Base-by-base conservation (phyloP, 1,284 basidiomycete genomes). In the Stygiomarasmius scandens region DNA sequence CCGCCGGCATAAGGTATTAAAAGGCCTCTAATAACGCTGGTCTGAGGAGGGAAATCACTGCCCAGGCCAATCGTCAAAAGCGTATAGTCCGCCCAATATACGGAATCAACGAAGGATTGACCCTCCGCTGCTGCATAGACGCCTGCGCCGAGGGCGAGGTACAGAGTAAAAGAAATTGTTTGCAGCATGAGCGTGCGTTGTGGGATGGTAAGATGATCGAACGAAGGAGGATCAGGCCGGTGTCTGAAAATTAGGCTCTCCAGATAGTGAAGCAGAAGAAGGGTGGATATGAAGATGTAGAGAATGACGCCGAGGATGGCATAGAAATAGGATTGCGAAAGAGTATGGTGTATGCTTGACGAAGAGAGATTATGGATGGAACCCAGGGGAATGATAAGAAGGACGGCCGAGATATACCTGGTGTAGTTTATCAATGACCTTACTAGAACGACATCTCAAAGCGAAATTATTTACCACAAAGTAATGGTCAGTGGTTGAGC, bases 11-110 rank as follows among this genome's bases (percentile, higher is more conserved):
- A 76, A 0, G 75, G 76, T 1, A 77, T 71, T 14, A 77, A 60
- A 1, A 77, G 58, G 43, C 67, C 70, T 22, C 69, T 60, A 2
- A 60, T 66, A 0, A 63, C 56, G 4, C 66, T 66, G 2, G 59
- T 69, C 12, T 54, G 56, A 0, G 71, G 64, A 2, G 72, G 72
- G 52, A 75, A 76, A 60, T 76, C 75, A 1, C 70, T 65, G 2
- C 75, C 75, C 2, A 77, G 62, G 0, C 75, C 74, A 47, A 76
- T 71, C 0, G 74, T 77, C 24, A 77, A 61, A 19, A 77, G 64
- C 0, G 75, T 76, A 55, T 77, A 78, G 52, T 76, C 71, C 1
- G 72, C 73, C 74, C 73, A 77, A 58, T 76, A 77, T 0, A 78
- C 54, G 1, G 66, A 74, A 48, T 77, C 72, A 22, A 70, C 60